phyloP scores from a whole-genome alignment of 2,329 filamentous ascomycete genomes.

The Colletotrichum theobromicola region DNA sequence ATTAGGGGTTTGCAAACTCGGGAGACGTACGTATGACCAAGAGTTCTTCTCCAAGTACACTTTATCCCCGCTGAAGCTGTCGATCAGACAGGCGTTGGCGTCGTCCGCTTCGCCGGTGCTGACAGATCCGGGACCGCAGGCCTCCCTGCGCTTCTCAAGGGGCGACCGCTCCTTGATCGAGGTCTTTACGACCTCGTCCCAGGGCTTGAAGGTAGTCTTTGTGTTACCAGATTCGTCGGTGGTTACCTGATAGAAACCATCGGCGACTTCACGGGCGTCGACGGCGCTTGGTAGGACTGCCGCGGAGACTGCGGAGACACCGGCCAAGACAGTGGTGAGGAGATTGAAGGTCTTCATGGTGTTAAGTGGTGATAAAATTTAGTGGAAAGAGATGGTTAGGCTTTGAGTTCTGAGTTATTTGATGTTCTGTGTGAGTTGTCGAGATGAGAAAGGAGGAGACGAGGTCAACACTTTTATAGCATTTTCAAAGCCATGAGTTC shows the following conservation, averaged over 20 bases:
- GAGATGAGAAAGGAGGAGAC: not conserved
- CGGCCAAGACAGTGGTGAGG: not conserved
- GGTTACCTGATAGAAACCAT: not conserved
- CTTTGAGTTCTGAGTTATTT: not conserved
- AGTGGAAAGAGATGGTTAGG: not conserved
- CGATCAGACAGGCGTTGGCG: not conserved
- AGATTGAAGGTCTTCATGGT: not conserved
- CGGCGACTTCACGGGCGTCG: not conserved
- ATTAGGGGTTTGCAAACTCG: rapidly evolving
- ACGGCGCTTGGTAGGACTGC: not conserved
- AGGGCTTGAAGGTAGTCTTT: not conserved
- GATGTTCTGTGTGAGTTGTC: not conserved
- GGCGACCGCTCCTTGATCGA: not conserved
- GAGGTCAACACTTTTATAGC: not conserved
- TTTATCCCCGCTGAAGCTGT: not conserved
- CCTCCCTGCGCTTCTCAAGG: not conserved
- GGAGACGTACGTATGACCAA: not conserved
- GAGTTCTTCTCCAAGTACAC: not conserved
- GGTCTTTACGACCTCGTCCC: not conserved
- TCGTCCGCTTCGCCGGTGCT: not conserved
- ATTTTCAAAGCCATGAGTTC: not conserved
- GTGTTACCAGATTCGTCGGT: not conserved
- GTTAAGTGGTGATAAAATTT: not conserved
- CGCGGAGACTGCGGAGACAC: not conserved
- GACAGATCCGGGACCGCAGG: not conserved